Conservation (phyloP, 2,329 filamentous ascomycete species). For the Zasmidium cellare region DNA sequence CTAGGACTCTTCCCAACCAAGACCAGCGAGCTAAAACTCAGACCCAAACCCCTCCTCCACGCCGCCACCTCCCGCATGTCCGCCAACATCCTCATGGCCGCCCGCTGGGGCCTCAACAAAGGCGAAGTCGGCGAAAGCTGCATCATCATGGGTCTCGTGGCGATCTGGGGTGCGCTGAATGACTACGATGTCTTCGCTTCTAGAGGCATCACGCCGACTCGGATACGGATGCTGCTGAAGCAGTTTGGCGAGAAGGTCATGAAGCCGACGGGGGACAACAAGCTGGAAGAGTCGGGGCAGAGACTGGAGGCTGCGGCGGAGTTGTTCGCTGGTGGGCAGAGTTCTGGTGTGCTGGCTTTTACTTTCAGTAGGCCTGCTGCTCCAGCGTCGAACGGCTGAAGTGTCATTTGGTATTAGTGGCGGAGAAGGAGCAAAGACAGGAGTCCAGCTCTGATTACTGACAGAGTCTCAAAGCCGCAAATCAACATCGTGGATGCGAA, state of each 20-base stretch:
- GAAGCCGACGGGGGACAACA: conserved; percentile 6
- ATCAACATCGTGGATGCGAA: too few species aligned
- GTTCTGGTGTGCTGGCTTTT: conserved; percentile 16
- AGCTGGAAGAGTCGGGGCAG: conserved; percentile 7
- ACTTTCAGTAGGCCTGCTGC: conserved; percentile 11
- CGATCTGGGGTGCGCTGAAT: conserved; percentile 17
- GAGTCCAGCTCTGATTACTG: too few species aligned
- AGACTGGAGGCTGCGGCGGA: conserved; percentile 15
- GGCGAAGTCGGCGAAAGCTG: conserved; percentile 17
- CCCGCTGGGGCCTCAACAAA: conserved; percentile 12
- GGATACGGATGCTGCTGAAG: conserved; percentile 9
- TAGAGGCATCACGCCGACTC: conserved; percentile 9
- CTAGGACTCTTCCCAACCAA: conserved; percentile 12
- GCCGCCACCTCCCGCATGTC: conserved; percentile 15
- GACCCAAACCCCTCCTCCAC: conserved; percentile 8
- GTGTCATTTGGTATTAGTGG: background rate
- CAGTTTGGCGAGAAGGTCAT: conserved; percentile 12
- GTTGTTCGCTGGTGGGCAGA: conserved; percentile 15
- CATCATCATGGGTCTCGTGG: conserved; percentile 13
- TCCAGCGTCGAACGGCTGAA: background rate
- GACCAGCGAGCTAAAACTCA: conserved; percentile 5
- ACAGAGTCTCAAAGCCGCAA: too few species aligned
- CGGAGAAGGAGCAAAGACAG: too few species aligned
- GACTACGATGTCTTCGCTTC: conserved; percentile 20
- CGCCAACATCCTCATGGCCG: conserved; percentile 18